These are phyloP conservation scores for Malus hybrid DNA, from an alignment of 331 rosid species.

Conservation along the genomic window DNA sequence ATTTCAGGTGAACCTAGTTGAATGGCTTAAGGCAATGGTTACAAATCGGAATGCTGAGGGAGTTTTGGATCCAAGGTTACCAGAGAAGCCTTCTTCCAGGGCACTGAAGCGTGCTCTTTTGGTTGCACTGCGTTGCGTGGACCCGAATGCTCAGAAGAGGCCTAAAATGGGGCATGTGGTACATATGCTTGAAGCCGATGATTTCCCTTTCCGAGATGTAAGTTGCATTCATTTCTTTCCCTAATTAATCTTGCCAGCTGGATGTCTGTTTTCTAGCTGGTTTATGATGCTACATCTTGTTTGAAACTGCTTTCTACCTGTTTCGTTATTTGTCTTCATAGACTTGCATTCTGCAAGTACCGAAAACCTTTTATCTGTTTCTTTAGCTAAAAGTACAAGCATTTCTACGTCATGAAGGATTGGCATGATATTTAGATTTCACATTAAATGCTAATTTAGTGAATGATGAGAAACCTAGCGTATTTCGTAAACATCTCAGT, in stretches of 20 bases:
- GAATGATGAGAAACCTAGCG: background rate
- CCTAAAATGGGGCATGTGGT: conserved; percentile 71
- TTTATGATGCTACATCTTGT: background rate
- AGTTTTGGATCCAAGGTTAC: conserved; percentile 49
- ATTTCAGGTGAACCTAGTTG: conserved; percentile 58
- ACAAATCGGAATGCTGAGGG: conserved; percentile 55
- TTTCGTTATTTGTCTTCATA: background rate
- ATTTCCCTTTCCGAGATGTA: conserved; percentile 63
- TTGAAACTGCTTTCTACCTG: background rate
- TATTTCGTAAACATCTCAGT: background rate
- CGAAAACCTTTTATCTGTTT: background rate
- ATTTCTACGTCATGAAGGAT: background rate
- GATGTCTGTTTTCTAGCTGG: background rate
- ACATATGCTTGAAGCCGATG: conserved; percentile 69
- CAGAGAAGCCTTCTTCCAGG: conserved; percentile 57
- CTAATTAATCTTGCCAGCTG: background rate
- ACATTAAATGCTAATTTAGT: background rate
- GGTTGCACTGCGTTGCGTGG: conserved; percentile 60
- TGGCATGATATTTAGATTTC: background rate
- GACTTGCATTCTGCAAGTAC: background rate
- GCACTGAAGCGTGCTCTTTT: conserved; percentile 57
- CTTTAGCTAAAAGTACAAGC: background rate
- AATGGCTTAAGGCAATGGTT: conserved; percentile 65
- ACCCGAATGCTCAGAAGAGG: conserved; percentile 59
- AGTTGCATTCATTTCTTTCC: conserved; percentile 17